A percentile compares a stretch with the other conserved stretches of the same genome.
Conservation (phyloP, 2,329 filamentous ascomycete genomes). For the Xylaria sp. region DNA sequence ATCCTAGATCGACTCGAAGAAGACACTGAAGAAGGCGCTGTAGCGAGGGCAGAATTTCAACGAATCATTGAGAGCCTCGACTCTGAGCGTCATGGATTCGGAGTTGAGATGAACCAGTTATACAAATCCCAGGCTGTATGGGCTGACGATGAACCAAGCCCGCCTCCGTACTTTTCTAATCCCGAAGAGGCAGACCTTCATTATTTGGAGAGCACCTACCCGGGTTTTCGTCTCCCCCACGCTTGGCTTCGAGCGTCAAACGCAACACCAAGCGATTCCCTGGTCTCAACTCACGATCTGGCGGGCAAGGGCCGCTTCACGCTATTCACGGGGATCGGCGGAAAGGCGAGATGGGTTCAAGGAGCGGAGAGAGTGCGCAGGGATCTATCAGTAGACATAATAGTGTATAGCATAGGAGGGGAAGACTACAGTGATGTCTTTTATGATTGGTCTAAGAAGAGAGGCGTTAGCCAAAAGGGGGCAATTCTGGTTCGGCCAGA, state of each 20-base stretch:
- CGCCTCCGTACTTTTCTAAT: constrained; percentile 23
- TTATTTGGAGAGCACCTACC: constrained; percentile 35
- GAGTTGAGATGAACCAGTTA: constrained; percentile 33
- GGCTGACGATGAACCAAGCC: constrained; percentile 27
- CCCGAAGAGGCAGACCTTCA: constrained; percentile 29
- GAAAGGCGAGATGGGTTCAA: constrained; percentile 27
- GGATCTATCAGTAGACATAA: constrained; percentile 21
- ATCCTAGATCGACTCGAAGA: constrained; percentile 26
- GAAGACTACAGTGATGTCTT: constrained; percentile 35
- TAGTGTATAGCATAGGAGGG: constrained; percentile 35
- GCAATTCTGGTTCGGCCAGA: constrained; percentile 33
- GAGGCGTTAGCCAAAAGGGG: constrained; percentile 19
- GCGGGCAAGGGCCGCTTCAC: constrained; percentile 34
- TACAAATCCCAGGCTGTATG: constrained; percentile 32
- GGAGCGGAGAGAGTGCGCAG: constrained; percentile 22
- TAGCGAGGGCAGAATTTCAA: constrained; percentile 28
- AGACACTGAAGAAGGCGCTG: constrained; percentile 27
- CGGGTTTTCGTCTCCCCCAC: constrained; percentile 34
- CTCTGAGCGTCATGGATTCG: constrained; percentile 31
- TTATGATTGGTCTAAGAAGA: constrained; percentile 33
- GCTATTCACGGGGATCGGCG: constrained; percentile 33
- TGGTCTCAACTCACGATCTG: constrained; percentile 37
- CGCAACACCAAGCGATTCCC: constrained; percentile 26
- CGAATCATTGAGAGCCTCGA: constrained; percentile 30
- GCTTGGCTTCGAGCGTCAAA: constrained; percentile 34